phyloP scores from a whole-genome alignment of 1,139 yeast species.

The Eremothecium sinecaudum region DNA sequence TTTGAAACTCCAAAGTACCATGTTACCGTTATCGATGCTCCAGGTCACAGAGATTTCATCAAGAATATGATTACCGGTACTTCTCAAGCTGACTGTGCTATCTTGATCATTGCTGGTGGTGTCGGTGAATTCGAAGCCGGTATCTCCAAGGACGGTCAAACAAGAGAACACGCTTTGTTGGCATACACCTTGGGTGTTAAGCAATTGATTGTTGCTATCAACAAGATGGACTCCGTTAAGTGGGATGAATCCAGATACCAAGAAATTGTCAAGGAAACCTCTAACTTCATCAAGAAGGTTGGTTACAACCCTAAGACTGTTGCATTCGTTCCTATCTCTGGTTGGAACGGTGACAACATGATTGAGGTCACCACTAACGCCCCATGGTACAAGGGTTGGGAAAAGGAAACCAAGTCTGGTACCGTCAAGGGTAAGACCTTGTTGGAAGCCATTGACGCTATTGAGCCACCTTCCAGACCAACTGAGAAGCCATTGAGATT shows the following conservation, averaged over 20 bases:
- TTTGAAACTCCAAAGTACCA: constrained; percentile 93
- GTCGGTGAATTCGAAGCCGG: constrained; percentile 99
- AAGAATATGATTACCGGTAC: constrained; percentile 92
- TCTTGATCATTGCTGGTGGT: constrained; percentile 93
- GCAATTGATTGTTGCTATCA: constrained; percentile 80
- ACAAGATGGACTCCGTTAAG: constrained; percentile 90
- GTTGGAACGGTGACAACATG: constrained; percentile 95
- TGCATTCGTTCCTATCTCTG: constrained; percentile 87
- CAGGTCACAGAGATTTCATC: constrained; percentile 97
- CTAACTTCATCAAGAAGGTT: constrained; percentile 86
- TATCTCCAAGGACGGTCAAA: constrained; percentile 97
- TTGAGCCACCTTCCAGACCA: constrained; percentile 80
- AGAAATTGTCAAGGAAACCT: constrained; percentile 75
- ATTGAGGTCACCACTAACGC: constrained; percentile 73
- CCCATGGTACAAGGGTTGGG: constrained; percentile 91
- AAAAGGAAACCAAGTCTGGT: constrained; percentile 77
- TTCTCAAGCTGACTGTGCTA: constrained; percentile 95
- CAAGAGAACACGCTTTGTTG: constrained; percentile 94
- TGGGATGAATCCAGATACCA: constrained; percentile 76
- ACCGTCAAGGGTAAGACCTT: constrained; percentile 74
- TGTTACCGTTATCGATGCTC: constrained; percentile 89
- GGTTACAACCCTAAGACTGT: constrained; percentile 90
- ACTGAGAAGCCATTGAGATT: constrained; percentile 86
- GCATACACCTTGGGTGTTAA: constrained; percentile 98
- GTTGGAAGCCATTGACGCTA: constrained; percentile 79